Conservation (phyloP, 805 yeast species). For the Sugiyamaella smithiae region DNA sequence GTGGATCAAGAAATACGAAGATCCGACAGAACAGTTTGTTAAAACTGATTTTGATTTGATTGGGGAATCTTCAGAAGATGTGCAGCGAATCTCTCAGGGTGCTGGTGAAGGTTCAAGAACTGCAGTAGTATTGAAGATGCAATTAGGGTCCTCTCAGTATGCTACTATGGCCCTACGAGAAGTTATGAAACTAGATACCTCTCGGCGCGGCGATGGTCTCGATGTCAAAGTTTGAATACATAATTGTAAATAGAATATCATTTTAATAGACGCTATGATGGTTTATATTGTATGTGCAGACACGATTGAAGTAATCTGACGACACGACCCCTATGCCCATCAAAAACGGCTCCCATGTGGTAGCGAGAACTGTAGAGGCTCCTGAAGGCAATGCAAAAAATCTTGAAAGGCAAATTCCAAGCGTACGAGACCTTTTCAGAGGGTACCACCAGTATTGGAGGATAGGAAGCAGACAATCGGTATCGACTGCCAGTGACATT, state of each 20-base stretch:
- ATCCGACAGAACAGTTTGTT: constrained; percentile 67
- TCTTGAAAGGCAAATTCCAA: background rate
- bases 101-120: constrained; percentile 45
- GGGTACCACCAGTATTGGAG: background rate
- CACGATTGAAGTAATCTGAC: too few relatives aligned
- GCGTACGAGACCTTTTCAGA: background rate
- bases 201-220: constrained; percentile 28
- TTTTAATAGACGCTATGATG: too few relatives aligned
- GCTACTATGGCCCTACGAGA: constrained; percentile 98
- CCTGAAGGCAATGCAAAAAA: too few relatives aligned
- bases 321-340: too few relatives aligned
- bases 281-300: background rate
- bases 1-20: constrained; percentile 56
- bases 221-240: constrained; percentile 14
- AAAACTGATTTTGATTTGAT: constrained; percentile 72
- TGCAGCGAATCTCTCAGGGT: constrained; percentile 22
- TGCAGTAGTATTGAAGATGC: constrained; percentile 75
- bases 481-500: background rate
- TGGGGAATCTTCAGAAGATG: constrained; percentile 24
- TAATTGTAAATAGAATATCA: background rate
- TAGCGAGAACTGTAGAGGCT: background rate
- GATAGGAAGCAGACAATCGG: background rate
- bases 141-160: constrained; percentile 80
- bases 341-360: too few relatives aligned
- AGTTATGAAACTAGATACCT: constrained; percentile 54